Conservation (phyloP, 306 rosid genomes). For the Quercus mongolica region DNA sequence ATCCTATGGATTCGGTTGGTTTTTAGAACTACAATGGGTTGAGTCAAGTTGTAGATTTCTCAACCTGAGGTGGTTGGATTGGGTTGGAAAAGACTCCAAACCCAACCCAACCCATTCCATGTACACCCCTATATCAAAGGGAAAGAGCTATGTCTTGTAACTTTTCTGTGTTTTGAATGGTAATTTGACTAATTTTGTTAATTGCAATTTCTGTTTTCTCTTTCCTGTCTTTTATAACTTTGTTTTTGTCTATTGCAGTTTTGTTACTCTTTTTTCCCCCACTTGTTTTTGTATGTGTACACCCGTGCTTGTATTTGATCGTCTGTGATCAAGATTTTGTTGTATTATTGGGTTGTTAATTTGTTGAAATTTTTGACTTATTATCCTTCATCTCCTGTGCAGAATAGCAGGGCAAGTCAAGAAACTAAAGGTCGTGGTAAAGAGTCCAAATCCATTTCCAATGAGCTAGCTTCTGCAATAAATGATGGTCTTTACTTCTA, state of each 20-base stretch:
- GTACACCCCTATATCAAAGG: not conserved
- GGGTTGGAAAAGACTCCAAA: too few relatives aligned
- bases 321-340: not conserved
- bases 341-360: not conserved
- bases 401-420: constrained; percentile 57
- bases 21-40: too few relatives aligned
- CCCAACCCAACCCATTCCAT: too few relatives aligned
- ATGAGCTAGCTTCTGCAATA: constrained; percentile 84
- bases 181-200: not conserved
- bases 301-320: not conserved
- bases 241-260: not conserved
- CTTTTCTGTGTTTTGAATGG: not conserved
- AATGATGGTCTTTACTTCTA: constrained; percentile 88
- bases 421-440: constrained; percentile 38
- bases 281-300: not conserved
- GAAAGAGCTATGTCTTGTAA: not conserved
- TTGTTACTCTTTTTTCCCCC: not conserved
- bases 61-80: too few relatives aligned
- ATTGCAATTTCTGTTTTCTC: not conserved
- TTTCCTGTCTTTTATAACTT: not conserved
- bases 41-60: too few relatives aligned
- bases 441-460: constrained; percentile 74
- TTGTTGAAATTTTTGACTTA: not conserved
- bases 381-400: constrained; percentile 14
- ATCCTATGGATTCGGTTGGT: too few relatives aligned